Percentiles rank a stretch among this genome's conserved stretches.
Conservation (phyloP, 116 monocot species). For the Dioscorea cayenensis region DNA sequence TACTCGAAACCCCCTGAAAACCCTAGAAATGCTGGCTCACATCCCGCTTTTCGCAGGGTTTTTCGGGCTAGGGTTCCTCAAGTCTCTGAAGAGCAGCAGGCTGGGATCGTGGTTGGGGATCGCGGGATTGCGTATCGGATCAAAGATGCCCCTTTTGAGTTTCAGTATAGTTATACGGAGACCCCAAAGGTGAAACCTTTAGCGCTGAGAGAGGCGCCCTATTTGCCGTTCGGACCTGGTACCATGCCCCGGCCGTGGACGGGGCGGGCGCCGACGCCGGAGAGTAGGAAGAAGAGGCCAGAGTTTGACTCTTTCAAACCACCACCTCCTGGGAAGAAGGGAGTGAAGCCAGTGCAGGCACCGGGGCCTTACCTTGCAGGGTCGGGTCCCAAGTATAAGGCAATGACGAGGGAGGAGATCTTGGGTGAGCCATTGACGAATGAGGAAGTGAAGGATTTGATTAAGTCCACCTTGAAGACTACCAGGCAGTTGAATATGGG, state of each 20-base stretch:
- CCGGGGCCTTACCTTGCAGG: slow-evolving; percentile 77
- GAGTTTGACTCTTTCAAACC: slow-evolving; percentile 87
- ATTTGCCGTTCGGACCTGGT: slow-evolving; percentile 77
- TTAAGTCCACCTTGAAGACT: slow-evolving; percentile 55
- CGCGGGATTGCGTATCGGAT: slow-evolving; percentile 62
- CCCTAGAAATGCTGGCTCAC: slow-evolving; percentile 15
- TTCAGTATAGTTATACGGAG: slow-evolving; percentile 97
- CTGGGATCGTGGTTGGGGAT: slow-evolving; percentile 41
- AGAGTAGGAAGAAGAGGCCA: slow-evolving; percentile 81
- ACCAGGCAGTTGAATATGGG: slow-evolving; percentile 90
- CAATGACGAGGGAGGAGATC: slow-evolving; percentile 71
- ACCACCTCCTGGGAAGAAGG: slow-evolving; percentile 89
- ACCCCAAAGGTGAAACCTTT: slow-evolving; percentile 81
- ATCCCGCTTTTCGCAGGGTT: slow-evolving; percentile 51
- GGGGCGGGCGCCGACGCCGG: slow-evolving; percentile 61
- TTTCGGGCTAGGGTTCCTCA: slow-evolving; percentile 1
- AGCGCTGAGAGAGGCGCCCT: slow-evolving; percentile 73
- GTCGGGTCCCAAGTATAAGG: slow-evolving; percentile 46
- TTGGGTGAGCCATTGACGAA: slow-evolving; percentile 70
- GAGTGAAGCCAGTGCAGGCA: slow-evolving; percentile 88
- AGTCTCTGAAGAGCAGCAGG: slow-evolving; percentile 9
- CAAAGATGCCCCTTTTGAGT: slow-evolving; percentile 79
- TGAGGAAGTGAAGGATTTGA: slow-evolving; percentile 66
- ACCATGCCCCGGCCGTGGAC: slow-evolving; percentile 95
- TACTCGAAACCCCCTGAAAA: slow-evolving; percentile 59